These are phyloP conservation scores for Wickerhamomyces hampshirensis DNA, from an alignment of 805 yeast genomes.

Conservation along the genomic window DNA sequence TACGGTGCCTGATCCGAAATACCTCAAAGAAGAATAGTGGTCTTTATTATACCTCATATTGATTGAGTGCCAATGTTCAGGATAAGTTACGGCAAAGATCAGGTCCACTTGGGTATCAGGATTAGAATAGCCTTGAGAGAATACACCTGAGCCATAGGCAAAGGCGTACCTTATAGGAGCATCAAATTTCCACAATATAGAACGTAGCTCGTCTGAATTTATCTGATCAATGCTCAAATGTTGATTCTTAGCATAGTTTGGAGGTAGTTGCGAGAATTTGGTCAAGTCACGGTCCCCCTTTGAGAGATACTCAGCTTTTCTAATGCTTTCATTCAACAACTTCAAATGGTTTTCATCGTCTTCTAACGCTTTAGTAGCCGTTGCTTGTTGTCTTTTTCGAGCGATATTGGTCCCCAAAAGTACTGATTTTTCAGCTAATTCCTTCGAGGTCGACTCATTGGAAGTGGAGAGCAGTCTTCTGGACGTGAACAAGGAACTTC, in stretches of 20 bases:
- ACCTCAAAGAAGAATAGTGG: slow-evolving; percentile 71
- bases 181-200: slow-evolving; percentile 51
- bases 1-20: slow-evolving; percentile 55
- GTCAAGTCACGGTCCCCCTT: slow-evolving; percentile 15
- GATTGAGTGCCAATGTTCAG: slow-evolving; percentile 69
- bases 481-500: no score
- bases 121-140: slow-evolving; percentile 57
- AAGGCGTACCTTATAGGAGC: slow-evolving; percentile 77
- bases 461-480: slow-evolving; percentile 17
- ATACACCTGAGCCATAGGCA: slow-evolving; percentile 95
- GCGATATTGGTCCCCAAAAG: slow-evolving; percentile 11
- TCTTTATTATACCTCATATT: slow-evolving; percentile 63
- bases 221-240: slow-evolving; percentile 40
- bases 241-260: slow-evolving; percentile 57
- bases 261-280: slow-evolving; percentile 36
- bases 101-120: slow-evolving; percentile 75
- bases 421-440: slow-evolving; percentile 20
- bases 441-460: slow-evolving; percentile 19
- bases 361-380: not conserved
- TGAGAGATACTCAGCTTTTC: slow-evolving; percentile 22
- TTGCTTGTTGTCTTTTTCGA: slow-evolving; percentile 1
- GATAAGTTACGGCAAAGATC: slow-evolving; percentile 73
- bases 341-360: slow-evolving; percentile 14
- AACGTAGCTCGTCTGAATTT: slow-evolving; percentile 37
- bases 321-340: slow-evolving; percentile 21